Evolutionary conservation across 768 basidiomycete genomes (phyloP).

Genomic region (Lanmaoa pseudosensibilis): DNA sequence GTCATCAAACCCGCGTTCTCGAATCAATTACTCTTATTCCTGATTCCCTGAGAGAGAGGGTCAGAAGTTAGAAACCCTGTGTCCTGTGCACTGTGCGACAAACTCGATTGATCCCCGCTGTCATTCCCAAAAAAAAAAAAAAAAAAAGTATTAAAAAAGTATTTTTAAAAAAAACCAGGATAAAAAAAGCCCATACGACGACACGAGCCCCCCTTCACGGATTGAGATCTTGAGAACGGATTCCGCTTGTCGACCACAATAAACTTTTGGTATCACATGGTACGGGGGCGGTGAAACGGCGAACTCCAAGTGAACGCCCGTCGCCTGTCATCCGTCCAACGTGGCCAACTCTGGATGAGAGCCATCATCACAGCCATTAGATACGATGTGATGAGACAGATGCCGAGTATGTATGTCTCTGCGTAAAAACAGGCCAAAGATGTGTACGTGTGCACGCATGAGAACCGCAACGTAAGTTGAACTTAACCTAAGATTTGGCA

Average conservation of each 20-base stretch:
- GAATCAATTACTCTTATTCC: no score
- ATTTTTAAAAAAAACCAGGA: no score
- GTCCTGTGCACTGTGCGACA: background rate
- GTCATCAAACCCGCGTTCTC: no score
- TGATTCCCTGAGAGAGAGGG: background rate
- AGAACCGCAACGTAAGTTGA: background rate
- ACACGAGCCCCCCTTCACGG: background rate
- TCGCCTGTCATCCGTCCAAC: background rate
- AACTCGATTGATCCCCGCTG: constrained; percentile 1
- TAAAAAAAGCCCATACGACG: background rate
- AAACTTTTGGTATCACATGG: background rate
- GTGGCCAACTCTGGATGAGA: background rate
- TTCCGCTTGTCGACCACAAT: background rate
- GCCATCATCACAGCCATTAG: background rate
- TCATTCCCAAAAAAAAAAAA: background rate
- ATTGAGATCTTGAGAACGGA: background rate
- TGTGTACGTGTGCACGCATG: background rate
- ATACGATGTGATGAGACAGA: background rate
- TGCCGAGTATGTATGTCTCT: background rate
- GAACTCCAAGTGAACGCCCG: background rate
- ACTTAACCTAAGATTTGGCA: background rate
- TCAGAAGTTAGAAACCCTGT: background rate
- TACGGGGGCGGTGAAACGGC: background rate
- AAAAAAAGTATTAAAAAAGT: background rate
- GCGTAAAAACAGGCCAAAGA: background rate